A percentile compares a stretch with the other conserved stretches of the same genome.
Conservation (phyloP, 352 stramenopile genomes). For the Phytophthora aleatoria region DNA sequence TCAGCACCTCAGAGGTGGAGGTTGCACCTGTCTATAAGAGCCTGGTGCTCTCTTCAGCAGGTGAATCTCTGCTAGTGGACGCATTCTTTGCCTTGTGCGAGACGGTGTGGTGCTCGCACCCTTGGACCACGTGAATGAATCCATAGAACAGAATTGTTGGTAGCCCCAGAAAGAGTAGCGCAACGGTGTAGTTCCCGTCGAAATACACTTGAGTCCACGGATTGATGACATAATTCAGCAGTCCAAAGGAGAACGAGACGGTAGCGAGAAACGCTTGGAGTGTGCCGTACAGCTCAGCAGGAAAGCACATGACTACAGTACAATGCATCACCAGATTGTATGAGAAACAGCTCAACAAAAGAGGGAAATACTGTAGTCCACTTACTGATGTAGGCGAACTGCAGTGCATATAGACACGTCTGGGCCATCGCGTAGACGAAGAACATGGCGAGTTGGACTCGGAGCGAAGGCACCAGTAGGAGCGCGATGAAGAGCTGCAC, state of each 20-base stretch:
- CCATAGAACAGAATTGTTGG: constrained; percentile 66
- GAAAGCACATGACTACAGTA: constrained; percentile 80
- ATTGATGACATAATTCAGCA: constrained; percentile 81
- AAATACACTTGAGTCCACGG: constrained; percentile 76
- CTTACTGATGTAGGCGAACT: constrained; percentile 88
- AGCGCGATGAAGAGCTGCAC: constrained; percentile 69
- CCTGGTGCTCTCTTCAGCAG: constrained; percentile 41
- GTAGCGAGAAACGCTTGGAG: constrained; percentile 78
- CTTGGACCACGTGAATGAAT: constrained; percentile 67
- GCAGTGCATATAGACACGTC: constrained; percentile 76
- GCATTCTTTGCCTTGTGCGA: constrained; percentile 34
- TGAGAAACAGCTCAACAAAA: constrained; percentile 7
- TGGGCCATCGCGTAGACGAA: constrained; percentile 80
- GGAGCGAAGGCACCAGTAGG: constrained; percentile 65
- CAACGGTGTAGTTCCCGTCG: constrained; percentile 65
- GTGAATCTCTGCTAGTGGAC: constrained; percentile 10
- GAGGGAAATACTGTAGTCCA: constrained; percentile 1
- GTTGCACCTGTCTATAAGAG: constrained; percentile 40
- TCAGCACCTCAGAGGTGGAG: neutral
- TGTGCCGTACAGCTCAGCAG: constrained; percentile 74
- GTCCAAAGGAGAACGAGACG: constrained; percentile 66
- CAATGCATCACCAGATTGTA: neutral
- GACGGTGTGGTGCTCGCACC: constrained; percentile 65
- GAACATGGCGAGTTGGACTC: constrained; percentile 68
- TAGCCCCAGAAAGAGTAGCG: constrained; percentile 54